Evolutionary conservation across 2,329 filamentous ascomycete species (phyloP), one percentile per base, ranked within the genome.

Genomic region (Colletotrichum chrysophilum): DNA sequence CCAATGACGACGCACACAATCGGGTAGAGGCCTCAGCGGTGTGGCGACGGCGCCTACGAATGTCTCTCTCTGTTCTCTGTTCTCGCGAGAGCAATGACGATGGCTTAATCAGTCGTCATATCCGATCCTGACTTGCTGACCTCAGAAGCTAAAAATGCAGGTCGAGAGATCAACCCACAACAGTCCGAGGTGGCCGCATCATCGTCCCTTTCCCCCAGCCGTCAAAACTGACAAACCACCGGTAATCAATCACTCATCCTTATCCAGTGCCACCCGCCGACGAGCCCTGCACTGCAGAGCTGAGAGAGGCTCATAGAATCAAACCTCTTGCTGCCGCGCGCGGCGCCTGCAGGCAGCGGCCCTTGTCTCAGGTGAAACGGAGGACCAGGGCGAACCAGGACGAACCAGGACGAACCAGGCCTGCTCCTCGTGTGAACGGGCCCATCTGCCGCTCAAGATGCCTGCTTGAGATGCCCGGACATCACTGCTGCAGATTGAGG

Each of bases 341-440:
- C 69, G 73, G 64, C 69, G 62, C 52, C 73, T 75, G 62, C 62
- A 64, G 56, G 30, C 36, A 62, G 21, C 55, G 38, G 73, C 70
- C 73, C 73, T 75, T 75, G 73, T 68, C 73, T 75, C 73, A 73
- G 73, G 70, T 75, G 73, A 75, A 75, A 75, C 73, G 58, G 70
- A 48, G 32, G 56, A 32, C 73, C 32, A 67, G 64, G 70, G 24
- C 68, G 69, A 56, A 24, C 21, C 21, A 24, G 21, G 21, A 24
- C 21, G 21, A 24, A 24, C 21, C 21, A 24, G 21, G 21, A 24
- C 21, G 21, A 24, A 24, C 21, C 21, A 24, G 21, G 21, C 21
- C 21, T 52, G 43, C 43, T 52, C 43, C 32, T 55, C 66, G 48
- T 66, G 67, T 52, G 55, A 28, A 66, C 28, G 16, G 28, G 13